Evolutionary conservation across 2,329 filamentous ascomycete genomes (phyloP).

Genomic region (Cryphonectria carpinicola): DNA sequence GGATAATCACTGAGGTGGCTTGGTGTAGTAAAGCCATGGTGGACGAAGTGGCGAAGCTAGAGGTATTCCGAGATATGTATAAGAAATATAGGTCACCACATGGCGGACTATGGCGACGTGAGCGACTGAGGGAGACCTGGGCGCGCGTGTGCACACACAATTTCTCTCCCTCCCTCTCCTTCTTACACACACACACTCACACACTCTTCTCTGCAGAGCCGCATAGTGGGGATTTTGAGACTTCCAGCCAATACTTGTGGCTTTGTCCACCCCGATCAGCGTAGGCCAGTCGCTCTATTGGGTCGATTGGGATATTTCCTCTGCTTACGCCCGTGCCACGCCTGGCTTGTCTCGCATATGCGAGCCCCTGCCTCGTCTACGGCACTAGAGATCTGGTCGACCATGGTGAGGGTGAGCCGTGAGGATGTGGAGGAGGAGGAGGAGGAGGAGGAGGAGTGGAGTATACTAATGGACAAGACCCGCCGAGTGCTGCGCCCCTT

Average conservation of each 20-base stretch:
- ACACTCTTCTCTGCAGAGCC: constrained; percentile 23
- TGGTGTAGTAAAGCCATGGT: constrained; percentile 20
- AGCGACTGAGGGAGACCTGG: constrained; percentile 5
- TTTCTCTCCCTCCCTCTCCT: background rate
- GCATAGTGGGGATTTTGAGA: constrained; percentile 13
- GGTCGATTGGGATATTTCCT: constrained; percentile 16
- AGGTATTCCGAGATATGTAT: constrained; percentile 28
- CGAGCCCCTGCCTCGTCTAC: background rate
- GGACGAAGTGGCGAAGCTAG: constrained; percentile 24
- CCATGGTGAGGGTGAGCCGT: constrained; percentile 16
- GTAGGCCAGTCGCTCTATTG: constrained; percentile 9
- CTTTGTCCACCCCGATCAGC: constrained; percentile 4
- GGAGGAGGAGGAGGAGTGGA: constrained; percentile 2
- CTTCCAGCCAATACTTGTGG: constrained; percentile 13
- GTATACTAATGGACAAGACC: constrained; percentile 7
- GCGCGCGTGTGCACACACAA: background rate
- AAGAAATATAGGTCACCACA: constrained; percentile 19
- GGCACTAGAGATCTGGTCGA: constrained; percentile 12
- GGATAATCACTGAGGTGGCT: constrained; percentile 13
- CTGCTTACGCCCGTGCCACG: constrained; percentile 25
- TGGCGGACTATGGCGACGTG: background rate
- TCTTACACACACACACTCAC: background rate
- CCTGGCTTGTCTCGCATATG: constrained; percentile 24
- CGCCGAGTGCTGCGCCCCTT: constrained; percentile 25
- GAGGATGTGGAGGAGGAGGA: background rate